Conservation (phyloP, 768 basidiomycete species). For the Rhodotorula graminis region DNA sequence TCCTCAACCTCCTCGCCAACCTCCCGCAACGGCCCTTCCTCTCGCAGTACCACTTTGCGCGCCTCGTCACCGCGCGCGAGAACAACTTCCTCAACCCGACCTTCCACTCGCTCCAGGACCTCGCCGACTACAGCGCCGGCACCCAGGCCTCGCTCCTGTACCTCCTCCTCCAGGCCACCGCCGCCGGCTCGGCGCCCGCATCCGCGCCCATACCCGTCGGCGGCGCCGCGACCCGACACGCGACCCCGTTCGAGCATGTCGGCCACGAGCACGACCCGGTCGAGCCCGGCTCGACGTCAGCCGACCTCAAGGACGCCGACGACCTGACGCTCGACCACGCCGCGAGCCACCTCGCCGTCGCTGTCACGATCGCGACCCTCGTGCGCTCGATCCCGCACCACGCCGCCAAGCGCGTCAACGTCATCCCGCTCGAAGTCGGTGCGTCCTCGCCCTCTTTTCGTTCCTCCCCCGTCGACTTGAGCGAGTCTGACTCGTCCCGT, state of each 20-base stretch:
- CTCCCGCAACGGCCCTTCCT: slow-evolving; percentile 26
- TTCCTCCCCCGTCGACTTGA: neutral
- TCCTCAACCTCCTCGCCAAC: slow-evolving; percentile 22
- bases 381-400: slow-evolving; percentile 35
- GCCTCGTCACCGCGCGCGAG: slow-evolving; percentile 37
- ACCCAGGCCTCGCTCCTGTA: slow-evolving; percentile 35
- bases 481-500: too few relatives aligned
- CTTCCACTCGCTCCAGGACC: slow-evolving; percentile 33
- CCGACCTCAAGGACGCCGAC: slow-evolving; percentile 14
- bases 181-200: neutral
- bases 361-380: slow-evolving; percentile 29
- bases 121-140: slow-evolving; percentile 36
- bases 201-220: too few relatives aligned
- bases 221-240: slow-evolving; percentile 4
- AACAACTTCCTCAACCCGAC: slow-evolving; percentile 35
- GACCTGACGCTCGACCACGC: slow-evolving; percentile 37
- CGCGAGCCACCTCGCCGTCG: slow-evolving; percentile 34
- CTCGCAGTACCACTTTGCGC: slow-evolving; percentile 38
- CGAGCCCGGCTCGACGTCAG: neutral
- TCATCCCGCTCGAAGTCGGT: slow-evolving; percentile 38
- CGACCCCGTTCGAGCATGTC: slow-evolving; percentile 30
- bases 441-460: neutral
- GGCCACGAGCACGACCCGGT: slow-evolving; percentile 25
- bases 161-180: slow-evolving; percentile 32
- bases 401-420: slow-evolving; percentile 19